Evolutionary conservation across 1,284 basidiomycete genomes (phyloP), one percentile per base, ranked within the genome.

Genomic region (Heterobasidion annosum): DNA sequence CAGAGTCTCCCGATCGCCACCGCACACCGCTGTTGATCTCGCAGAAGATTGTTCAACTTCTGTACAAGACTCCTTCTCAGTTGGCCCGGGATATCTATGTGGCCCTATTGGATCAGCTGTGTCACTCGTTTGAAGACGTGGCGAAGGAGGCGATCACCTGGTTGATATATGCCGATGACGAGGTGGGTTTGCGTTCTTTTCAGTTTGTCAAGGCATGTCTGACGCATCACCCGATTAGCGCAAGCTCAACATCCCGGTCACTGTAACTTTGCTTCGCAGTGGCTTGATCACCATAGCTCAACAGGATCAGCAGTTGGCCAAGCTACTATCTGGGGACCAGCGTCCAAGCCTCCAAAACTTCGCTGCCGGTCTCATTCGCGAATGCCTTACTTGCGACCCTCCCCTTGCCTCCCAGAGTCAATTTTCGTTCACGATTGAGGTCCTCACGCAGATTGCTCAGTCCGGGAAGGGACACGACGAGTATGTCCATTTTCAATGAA

Each of bases 131-230:
- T 59, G 84, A 91, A 62, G 93, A 97, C 64, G 95, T 98, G 47
- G 92, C 91, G 18, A 93, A 93, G 70, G 97, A 99, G 72, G 97
- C 96, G 8, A 91, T 95, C 55, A 93, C 90, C 12, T 99, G 97
- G 97, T 75, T 99, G 52, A 75, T 98, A 50, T 98, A 95, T 66
- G 92, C 96, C 13, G 95, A 99, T 67, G 97, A 99, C 69, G 91
- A 96, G 73, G 91, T 92, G 58, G 57, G 81, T 73, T 1, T 15
- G 51, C 5, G 43, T 37, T 50, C 37, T 10, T 51, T 13, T 8
- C 48, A 7, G 7, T 48, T 25, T 15, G 47, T 34, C 0, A 32
- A 53, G n/a, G 52, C 25, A 33, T 50, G 4, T 54, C 49, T 54
- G 48, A 57, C 50, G 10, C 15, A 25, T 16, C 32, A 15, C 34